These are phyloP conservation scores for Pseudotsuga menziesii DNA, from an alignment of 75 land plant species.

Conservation along the genomic window DNA sequence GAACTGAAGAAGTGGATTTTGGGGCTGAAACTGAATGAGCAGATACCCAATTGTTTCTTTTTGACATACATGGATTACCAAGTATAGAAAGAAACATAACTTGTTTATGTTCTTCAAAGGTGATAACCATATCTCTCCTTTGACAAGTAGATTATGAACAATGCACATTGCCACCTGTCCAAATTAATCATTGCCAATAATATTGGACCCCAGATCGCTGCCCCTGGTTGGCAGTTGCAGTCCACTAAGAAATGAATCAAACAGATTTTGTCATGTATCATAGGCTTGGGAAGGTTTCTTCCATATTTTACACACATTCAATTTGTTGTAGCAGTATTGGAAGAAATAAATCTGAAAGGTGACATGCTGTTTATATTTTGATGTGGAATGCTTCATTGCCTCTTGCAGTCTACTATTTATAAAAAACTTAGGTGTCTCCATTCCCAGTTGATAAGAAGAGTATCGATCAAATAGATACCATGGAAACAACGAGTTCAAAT, in stretches of 20 bases:
- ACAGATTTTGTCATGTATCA: not conserved
- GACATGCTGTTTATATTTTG: not conserved
- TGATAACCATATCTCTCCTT: not conserved
- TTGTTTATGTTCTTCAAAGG: not conserved
- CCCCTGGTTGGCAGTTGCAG: not conserved
- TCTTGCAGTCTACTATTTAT: not conserved
- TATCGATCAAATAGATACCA: not conserved
- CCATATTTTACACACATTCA: not conserved
- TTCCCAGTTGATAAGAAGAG: not conserved
- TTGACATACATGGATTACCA: not conserved
- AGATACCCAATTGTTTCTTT: slow-evolving; percentile 4
- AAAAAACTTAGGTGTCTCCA: not conserved
- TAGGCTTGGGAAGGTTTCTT: not conserved
- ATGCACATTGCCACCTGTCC: not conserved
- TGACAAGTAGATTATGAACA: not conserved
- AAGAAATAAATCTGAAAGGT: not conserved
- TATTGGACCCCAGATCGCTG: not conserved
- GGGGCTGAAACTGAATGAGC: not conserved
- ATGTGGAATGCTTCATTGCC: not conserved
- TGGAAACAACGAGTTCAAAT: not conserved
- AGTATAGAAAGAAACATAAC: not conserved
- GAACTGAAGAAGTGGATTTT: not conserved
- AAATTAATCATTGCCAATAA: not conserved
- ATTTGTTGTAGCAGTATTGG: not conserved
- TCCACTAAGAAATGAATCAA: not conserved